Evolutionary conservation across 768 basidiomycete genomes (phyloP).

Genomic region (Calvatia gigantea): DNA sequence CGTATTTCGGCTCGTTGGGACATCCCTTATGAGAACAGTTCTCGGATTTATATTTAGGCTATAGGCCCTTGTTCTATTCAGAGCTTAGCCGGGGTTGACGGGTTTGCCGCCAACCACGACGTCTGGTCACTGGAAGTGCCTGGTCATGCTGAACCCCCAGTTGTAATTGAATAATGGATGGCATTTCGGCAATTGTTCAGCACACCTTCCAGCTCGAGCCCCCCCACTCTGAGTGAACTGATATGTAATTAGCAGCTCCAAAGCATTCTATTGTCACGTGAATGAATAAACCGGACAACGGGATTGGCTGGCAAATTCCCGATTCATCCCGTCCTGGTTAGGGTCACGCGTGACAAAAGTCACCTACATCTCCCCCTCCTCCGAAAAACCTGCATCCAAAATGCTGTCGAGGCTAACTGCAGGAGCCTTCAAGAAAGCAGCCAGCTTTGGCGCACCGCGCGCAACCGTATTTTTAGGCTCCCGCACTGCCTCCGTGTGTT

Average conservation of each 20-base stretch:
- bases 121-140: no score
- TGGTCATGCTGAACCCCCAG: no score
- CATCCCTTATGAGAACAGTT: not conserved
- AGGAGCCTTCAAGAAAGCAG: conserved; percentile 62
- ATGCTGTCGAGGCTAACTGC: conserved; percentile 83
- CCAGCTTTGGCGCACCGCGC: conserved; percentile 42
- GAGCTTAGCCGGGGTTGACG: not conserved
- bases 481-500: conserved; percentile 51
- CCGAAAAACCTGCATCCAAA: conserved; percentile 47
- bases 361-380: conserved; percentile 34
- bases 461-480: conserved; percentile 36
- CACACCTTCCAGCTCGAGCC: no score
- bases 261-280: conserved; percentile 11
- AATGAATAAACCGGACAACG: conserved; percentile 19
- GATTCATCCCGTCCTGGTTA: conserved; percentile 45
- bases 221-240: no score
- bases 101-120: not conserved
- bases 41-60: not conserved
- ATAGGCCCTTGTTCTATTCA: not conserved
- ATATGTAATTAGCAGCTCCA: no score
- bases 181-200: no score
- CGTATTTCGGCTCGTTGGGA: not conserved
- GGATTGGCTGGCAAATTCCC: conserved; percentile 38
- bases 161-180: no score
- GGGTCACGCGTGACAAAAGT: conserved; percentile 44